Base-by-base conservation (phyloP, 2,329 filamentous ascomycete species). In the Bretziella fagacearum region DNA sequence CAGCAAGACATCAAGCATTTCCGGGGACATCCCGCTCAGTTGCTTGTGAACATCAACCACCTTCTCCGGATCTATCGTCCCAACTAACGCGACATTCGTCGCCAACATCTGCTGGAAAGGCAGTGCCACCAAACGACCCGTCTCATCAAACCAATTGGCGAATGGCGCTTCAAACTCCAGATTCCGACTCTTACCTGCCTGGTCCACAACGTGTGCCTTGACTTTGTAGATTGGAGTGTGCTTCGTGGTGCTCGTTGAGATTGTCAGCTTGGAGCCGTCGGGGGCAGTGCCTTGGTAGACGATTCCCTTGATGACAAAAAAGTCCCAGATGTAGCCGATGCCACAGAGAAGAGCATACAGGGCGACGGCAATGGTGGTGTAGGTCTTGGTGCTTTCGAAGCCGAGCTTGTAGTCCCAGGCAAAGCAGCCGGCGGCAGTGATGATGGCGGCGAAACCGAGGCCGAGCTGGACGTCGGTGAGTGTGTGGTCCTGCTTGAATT, bases 321-420 rank as follows among this genome's bases (percentile, higher is more conserved):
- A 82, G 50, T 93, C 75, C 91, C 91, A 98, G 56, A 77, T 73
- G 30, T 84, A 87, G 55, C 96, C 71, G 2, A 72, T 67, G 25
- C 73, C 70, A 60, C 95, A 96, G 44, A 98, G 65, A 2, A 82
- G 45, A 35, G 84, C 78, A 66, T 98, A 98, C 13, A 79, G 59
- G 8, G 71, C 69, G 3, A 96, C 89, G 3, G 91, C 89, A 32
- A 70, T 73, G 2, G 82, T 73, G 0, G 89, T 93, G 66, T 79
- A 89, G 53, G 71, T 65, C 63, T 91, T 93, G 15, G 87, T 94
- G 52, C 65, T 68, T 53, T 94, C 84, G 71, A 91, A 96, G 55
- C 87, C 89, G 41, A 86, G 69, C 59, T 84, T 84, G 67, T 85
- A 93, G 70, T 98, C 91, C 66, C 85, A 87, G 52, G 76, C 77